Conservation (phyloP, 1,139 yeast genomes). For the Pichia kudriavzevii region DNA sequence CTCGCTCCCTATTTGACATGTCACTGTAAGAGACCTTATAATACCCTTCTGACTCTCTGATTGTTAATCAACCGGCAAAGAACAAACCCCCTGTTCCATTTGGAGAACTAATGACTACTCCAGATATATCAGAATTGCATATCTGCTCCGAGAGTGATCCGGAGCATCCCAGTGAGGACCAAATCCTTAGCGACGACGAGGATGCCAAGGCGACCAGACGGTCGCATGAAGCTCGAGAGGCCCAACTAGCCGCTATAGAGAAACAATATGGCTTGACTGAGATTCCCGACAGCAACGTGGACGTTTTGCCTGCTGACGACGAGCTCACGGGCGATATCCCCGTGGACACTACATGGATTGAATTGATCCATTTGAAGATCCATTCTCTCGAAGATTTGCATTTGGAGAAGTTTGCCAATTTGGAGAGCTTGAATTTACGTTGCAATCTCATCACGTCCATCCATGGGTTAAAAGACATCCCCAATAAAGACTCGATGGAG, state of each 20-base stretch:
- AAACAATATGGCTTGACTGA: conserved; percentile 29
- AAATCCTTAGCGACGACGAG: too few species aligned
- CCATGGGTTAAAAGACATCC: conserved; percentile 58
- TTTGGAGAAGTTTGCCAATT: conserved; percentile 47
- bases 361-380: conserved; percentile 74
- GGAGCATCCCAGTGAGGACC: too few species aligned
- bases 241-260: conserved; percentile 14
- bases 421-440: conserved; percentile 65
- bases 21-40: too few species aligned
- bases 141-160: too few species aligned
- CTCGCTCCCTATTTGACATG: too few species aligned
- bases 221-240: conserved; percentile 11
- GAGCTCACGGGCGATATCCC: conserved; percentile 61
- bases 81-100: too few species aligned
- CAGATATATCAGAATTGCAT: too few species aligned
- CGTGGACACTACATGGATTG: conserved; percentile 59
- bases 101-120: too few species aligned
- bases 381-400: conserved; percentile 58
- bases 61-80: too few species aligned
- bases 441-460: conserved; percentile 76
- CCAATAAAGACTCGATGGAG: conserved; percentile 45
- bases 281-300: conserved; percentile 47
- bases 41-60: too few species aligned
- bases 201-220: conserved; percentile 14
- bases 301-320: conserved; percentile 37